These are phyloP conservation scores for Suillus discolor DNA, from an alignment of 768 basidiomycete species.

Conservation along the genomic window DNA sequence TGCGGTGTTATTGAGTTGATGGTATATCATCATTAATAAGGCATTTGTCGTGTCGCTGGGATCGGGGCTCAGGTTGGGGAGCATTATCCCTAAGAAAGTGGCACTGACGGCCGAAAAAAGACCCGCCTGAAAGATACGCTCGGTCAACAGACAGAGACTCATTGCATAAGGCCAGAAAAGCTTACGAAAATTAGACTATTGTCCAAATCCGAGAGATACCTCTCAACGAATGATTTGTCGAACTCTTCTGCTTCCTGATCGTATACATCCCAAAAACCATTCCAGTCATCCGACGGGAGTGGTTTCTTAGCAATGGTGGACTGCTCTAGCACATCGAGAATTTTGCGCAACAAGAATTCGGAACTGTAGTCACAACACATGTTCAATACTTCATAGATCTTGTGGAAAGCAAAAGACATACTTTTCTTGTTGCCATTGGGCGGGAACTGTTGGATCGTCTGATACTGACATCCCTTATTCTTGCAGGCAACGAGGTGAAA, in stretches of 20 bases:
- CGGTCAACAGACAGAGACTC: background rate
- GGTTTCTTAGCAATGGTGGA: background rate
- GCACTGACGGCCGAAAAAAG: constrained; percentile 19
- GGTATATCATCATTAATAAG: constrained; percentile 14
- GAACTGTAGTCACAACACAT: background rate
- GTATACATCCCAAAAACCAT: background rate
- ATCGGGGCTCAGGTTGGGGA: constrained; percentile 11
- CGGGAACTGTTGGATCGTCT: background rate
- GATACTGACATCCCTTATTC: background rate
- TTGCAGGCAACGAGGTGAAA: too few relatives aligned
- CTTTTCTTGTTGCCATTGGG: background rate
- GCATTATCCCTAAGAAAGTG: constrained; percentile 12
- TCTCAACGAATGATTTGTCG: background rate
- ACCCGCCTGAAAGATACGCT: constrained; percentile 14
- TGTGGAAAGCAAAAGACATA: background rate
- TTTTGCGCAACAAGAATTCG: background rate
- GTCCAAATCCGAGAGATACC: background rate
- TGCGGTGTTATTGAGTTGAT: constrained; percentile 7
- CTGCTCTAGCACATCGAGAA: background rate
- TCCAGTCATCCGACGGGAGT: background rate
- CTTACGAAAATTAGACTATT: background rate
- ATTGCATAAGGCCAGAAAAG: background rate
- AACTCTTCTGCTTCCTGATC: constrained; percentile 1
- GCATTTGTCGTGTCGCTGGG: constrained; percentile 15
- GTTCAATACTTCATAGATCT: background rate